Evolutionary conservation across 2,329 filamentous ascomycete species (phyloP).

Genomic region (Nannizzia gypsea): DNA sequence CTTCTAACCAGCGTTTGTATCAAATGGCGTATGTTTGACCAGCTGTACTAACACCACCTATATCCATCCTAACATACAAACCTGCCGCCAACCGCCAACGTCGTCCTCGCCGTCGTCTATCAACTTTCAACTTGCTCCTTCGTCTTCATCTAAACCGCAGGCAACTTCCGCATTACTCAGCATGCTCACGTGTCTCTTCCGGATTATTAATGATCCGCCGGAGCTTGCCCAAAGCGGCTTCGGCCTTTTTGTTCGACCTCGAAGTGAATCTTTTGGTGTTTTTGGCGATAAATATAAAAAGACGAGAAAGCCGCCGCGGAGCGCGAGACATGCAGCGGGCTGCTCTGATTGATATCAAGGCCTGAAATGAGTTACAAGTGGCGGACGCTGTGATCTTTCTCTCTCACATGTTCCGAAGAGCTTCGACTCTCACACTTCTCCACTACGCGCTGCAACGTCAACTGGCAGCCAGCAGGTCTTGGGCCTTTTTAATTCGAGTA

Average conservation of each 20-base stretch:
- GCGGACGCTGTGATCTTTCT: background rate
- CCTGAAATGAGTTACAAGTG: background rate
- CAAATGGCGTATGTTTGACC: no score
- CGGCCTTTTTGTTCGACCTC: background rate
- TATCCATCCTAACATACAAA: no score
- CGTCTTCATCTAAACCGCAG: no score
- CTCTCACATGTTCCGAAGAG: background rate
- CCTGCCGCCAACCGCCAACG: no score
- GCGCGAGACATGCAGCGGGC: background rate
- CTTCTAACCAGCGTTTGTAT: no score
- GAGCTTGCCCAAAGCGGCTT: background rate
- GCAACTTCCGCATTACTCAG: background rate
- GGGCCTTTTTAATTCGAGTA: background rate
- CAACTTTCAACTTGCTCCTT: no score
- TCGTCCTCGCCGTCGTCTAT: no score
- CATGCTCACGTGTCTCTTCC: background rate
- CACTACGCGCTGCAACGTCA: background rate
- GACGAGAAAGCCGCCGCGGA: background rate
- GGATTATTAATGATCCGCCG: background rate
- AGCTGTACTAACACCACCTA: no score
- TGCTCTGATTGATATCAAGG: background rate
- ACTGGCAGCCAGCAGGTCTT: background rate
- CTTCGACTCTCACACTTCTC: no score
- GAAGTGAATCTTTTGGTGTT: no score
- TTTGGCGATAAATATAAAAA: background rate